A percentile compares a stretch with the other conserved stretches of the same genome.
Conservation (phyloP, 305 asterid species). For the Fraxinus angustifolia region DNA sequence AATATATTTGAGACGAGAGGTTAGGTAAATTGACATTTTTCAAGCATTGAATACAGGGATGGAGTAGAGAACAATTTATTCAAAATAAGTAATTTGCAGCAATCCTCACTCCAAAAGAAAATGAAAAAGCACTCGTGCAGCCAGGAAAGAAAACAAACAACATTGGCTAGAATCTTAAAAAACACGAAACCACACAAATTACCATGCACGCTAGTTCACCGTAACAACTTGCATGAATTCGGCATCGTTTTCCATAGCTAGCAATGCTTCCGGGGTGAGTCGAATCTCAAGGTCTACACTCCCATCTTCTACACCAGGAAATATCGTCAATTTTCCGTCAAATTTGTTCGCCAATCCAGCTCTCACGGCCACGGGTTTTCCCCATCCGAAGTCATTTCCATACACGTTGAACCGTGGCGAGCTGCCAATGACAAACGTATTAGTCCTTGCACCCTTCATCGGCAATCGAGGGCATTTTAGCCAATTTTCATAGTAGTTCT, state of each 20-base stretch:
- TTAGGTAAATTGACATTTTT: no score
- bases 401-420: constrained; percentile 47
- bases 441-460: neutral
- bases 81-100: no score
- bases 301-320: constrained; percentile 32
- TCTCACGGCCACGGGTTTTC: constrained; percentile 47
- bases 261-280: constrained; percentile 22
- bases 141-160: no score
- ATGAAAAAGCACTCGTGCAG: no score
- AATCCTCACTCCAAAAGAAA: no score
- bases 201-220: neutral
- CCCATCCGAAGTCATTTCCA: constrained; percentile 53
- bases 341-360: constrained; percentile 34
- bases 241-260: constrained; percentile 31
- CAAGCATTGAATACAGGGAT: no score
- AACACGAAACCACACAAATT: neutral
- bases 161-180: neutral
- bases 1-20: no score
- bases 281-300: constrained; percentile 47
- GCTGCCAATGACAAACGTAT: constrained; percentile 23
- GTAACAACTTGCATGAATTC: constrained; percentile 38
- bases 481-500: constrained; percentile 28
- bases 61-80: no score
- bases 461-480: constrained; percentile 18
- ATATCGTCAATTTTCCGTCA: constrained; percentile 37